Evolutionary conservation across 2,329 filamentous ascomycete species (phyloP), one percentile per base, ranked within the genome.

Genomic region (Paraphaeosphaeria sporulosa): DNA sequence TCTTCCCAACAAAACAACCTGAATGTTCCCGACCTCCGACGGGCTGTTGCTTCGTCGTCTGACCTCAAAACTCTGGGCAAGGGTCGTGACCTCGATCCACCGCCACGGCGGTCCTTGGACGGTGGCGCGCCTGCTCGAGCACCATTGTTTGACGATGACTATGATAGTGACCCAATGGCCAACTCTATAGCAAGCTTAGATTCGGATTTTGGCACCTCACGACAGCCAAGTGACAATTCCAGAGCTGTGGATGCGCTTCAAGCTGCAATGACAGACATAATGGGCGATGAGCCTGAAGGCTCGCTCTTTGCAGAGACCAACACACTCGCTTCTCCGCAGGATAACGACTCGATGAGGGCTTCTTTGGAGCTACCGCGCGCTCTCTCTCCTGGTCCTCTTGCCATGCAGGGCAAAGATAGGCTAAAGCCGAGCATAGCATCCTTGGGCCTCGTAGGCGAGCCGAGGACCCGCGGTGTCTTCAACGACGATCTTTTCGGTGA

Each of bases 181-280:
- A 84, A 91, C 72, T 97, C 94, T 1, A 86, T 91, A 0, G 86
- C 93, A 54, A 97, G 93, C 66, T 81, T 96, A 9, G 92, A 94
- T 23, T 89, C 90, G 49, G 91, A 93, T 44, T 52, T 55, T 42
- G 74, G 72, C 4, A 55, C 62, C 19, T 60, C 62, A 12, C 71
- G 83, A 76, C 13, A 82, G 10, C 78, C 83, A 23, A 82, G 82
- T 0, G 90, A 90, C 6, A 90, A 97, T 70, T 91, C 86, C 0
- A 86, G 90, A 61, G 90, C 97, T 30, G 93, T 99, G 6, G 88
- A 96, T 78, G 94, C 93, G 3, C 94, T 99, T 86, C 94, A 98
- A 75, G 88, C 91, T 65, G 95, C 94, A 17, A 83, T 99, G 51
- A 96, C 91, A 65, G 91, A 94, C 64, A 99, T 99, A 63, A 91